A percentile compares a stretch with the other conserved stretches of the same genome.
Evolutionary conservation across 345 rosid species (phyloP).

Genomic region (Pseudoturritis turrita): DNA sequence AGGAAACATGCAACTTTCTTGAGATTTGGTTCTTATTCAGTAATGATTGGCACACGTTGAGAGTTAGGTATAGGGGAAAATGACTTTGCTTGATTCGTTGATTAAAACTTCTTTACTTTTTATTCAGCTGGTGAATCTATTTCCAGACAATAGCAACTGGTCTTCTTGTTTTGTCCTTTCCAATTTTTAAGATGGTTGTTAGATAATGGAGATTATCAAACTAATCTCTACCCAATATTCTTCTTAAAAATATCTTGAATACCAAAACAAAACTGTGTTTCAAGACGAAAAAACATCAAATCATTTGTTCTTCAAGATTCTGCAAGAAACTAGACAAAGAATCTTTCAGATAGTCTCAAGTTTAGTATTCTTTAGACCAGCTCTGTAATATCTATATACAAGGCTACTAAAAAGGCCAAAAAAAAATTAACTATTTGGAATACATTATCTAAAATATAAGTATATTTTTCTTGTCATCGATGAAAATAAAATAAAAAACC

Average conservation of each 20-base stretch:
- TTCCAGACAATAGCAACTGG: not conserved
- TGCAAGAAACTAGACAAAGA: not conserved
- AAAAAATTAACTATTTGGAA: not conserved
- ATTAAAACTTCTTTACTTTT: not conserved
- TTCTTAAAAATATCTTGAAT: not conserved
- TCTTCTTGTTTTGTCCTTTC: not conserved
- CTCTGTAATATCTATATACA: conserved; percentile 13
- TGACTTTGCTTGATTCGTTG: not conserved
- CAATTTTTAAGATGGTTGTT: conserved; percentile 6
- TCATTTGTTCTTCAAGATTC: not conserved
- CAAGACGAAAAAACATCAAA: not conserved
- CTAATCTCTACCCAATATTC: conserved; percentile 9
- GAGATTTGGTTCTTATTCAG: not conserved
- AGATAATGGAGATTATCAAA: not conserved
- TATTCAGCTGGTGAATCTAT: conserved; percentile 17
- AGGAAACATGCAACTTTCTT: not conserved
- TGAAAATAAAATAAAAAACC: not conserved
- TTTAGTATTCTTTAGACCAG: not conserved
- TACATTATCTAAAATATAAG: conserved; percentile 3
- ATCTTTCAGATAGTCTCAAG: conserved; percentile 4
- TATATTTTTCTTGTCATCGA: not conserved
- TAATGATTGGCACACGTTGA: not conserved
- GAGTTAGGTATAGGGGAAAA: not conserved
- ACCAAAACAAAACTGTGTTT: not conserved
- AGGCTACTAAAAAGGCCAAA: not conserved